Evolutionary conservation across 306 rosid genomes (phyloP).

Genomic region (Lotus japonicus): DNA sequence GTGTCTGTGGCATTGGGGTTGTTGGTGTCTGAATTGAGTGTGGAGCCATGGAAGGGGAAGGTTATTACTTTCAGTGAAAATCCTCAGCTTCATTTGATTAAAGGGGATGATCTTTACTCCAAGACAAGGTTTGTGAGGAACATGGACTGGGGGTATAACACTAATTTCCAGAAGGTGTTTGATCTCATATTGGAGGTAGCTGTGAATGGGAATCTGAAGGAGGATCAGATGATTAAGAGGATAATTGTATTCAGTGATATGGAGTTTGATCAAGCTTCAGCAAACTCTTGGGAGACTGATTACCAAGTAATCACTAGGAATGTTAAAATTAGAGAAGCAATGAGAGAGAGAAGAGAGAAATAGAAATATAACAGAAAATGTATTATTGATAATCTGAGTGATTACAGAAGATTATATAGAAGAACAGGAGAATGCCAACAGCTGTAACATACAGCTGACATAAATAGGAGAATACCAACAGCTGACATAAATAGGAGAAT

Average conservation of each 20-base stretch:
- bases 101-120: conserved; percentile 35
- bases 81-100: conserved; percentile 48
- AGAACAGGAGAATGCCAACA: no score
- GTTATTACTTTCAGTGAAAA: conserved; percentile 40
- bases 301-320: conserved; percentile 48
- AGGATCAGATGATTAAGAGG: conserved; percentile 59
- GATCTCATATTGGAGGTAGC: conserved; percentile 50
- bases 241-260: conserved; percentile 64
- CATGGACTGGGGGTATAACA: conserved; percentile 41
- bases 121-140: conserved; percentile 28
- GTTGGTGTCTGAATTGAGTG: conserved; percentile 54
- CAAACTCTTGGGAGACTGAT: conserved; percentile 59
- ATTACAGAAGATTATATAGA: no score
- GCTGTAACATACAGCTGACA: no score
- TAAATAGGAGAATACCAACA: no score
- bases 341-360: no score
- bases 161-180: conserved; percentile 63
- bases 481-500: no score
- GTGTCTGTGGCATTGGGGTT: conserved; percentile 58
- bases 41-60: conserved; percentile 67
- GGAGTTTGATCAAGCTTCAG: conserved; percentile 58
- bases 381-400: no score
- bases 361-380: no score
- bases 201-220: conserved; percentile 43
- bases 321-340: no score